phyloP scores from a whole-genome alignment of 192 early-diverging fungal genomes.

The Linnemannia schmuckeri region DNA sequence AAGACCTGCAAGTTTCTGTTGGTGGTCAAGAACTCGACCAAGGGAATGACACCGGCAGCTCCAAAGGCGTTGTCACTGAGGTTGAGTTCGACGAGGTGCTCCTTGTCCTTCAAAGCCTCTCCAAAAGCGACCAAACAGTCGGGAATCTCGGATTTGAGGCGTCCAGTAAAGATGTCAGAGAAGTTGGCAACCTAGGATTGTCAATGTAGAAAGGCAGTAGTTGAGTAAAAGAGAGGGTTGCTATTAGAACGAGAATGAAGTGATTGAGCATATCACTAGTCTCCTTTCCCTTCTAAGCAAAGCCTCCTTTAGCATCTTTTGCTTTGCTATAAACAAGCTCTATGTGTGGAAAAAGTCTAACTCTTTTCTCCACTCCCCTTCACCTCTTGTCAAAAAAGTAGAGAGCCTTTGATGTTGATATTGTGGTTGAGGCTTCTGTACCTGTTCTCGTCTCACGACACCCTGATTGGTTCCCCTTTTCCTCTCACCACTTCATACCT shows the following conservation, averaged over 20 bases:
- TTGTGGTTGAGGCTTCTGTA: neutral
- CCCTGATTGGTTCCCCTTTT: too few relatives aligned
- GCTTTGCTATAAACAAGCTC: neutral
- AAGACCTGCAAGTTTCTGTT: constrained; percentile 86
- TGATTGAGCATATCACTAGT: neutral
- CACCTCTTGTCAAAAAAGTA: neutral
- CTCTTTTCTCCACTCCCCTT: neutral
- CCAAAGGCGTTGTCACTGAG: constrained; percentile 98
- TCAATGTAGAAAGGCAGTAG: neutral
- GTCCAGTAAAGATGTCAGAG: constrained; percentile 95
- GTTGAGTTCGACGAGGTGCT: constrained; percentile 84
- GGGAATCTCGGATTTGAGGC: constrained; percentile 92
- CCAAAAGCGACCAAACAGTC: constrained; percentile 84
- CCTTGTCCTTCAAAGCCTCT: constrained; percentile 85
- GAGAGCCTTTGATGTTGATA: neutral
- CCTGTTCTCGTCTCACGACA: too few relatives aligned
- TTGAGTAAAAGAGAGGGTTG: too few relatives aligned
- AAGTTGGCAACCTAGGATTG: constrained; percentile 82
- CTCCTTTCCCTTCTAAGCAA: too few relatives aligned
- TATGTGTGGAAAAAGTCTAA: too few relatives aligned
- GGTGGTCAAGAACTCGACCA: constrained; percentile 87
- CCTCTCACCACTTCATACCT: too few relatives aligned
- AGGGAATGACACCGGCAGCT: constrained; percentile 90
- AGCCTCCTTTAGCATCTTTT: constrained; percentile 18
- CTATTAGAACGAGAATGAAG: too few relatives aligned